Base-by-base conservation (phyloP, 164 flowering plant species). In the Amborella trichopoda region DNA sequence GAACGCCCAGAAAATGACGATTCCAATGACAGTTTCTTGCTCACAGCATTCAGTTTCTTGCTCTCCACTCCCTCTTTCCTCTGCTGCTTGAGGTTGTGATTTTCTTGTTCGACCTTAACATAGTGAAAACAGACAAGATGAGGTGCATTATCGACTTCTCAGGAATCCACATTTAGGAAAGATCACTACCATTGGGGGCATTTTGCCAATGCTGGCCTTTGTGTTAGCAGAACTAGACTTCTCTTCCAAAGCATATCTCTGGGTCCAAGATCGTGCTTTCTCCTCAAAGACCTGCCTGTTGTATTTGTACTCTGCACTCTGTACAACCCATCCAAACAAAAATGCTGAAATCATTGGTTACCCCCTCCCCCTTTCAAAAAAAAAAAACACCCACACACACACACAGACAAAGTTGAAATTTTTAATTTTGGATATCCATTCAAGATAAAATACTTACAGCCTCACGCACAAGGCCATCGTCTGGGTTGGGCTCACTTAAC, bases 391-490 rank as follows among this genome's bases (percentile, higher is more conserved):
- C n/a, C n/a, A n/a, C n/a, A n/a, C n/a, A n/a, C n/a, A n/a, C n/a
- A n/a, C n/a, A n/a, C n/a, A n/a, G n/a, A n/a, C n/a, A n/a, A n/a
- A n/a, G n/a, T n/a, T n/a, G n/a, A n/a, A n/a, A n/a, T n/a, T n/a
- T n/a, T n/a, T n/a, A n/a, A n/a, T n/a, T n/a, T n/a, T n/a, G n/a
- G n/a, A 13, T 27, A 25, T 25, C 10, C 19, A 61, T 44, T 37
- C 6, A n/a, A 37, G 41, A n/a, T n/a, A 5, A 40, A 25, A 9
- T 23, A 68, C 96, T 69, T 63, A 88, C 96, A 10, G 74, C 86
- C 60, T 88, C 94, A 47, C 84, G 74, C 94, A 83, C 81, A 20
- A 88, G 63, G 28, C 96, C 96, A 68, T 88, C 96, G 56, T 83
- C 96, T 23, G 96, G 96, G 55, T 88, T 88, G 46, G 91, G 96